These are phyloP conservation scores for Amauroascus niger DNA, from an alignment of 2,329 filamentous ascomycete species.

Conservation along the genomic window DNA sequence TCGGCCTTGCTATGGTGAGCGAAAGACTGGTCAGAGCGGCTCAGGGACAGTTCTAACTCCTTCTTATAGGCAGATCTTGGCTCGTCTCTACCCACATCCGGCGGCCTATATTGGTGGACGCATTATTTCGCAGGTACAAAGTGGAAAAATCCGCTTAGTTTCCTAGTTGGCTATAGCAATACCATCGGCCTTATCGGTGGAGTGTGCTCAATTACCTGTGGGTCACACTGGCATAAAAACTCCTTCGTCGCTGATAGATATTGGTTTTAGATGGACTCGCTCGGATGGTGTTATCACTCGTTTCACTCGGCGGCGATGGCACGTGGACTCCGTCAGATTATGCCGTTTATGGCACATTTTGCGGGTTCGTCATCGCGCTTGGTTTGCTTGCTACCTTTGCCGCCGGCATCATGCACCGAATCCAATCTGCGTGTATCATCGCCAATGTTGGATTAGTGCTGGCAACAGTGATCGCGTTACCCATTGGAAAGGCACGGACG, in stretches of 20 bases:
- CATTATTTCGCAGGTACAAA: conserved; percentile 50
- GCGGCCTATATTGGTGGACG: conserved; percentile 52
- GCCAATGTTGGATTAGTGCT: conserved; percentile 49
- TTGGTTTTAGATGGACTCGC: conserved; percentile 38
- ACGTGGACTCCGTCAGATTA: conserved; percentile 48
- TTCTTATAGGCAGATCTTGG: conserved; percentile 39
- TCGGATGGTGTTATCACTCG: conserved; percentile 50
- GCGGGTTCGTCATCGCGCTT: conserved; percentile 46
- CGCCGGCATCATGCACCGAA: conserved; percentile 49
- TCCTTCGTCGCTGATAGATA: conserved; percentile 9
- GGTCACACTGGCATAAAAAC: conserved; percentile 14
- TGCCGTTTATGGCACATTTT: conserved; percentile 49
- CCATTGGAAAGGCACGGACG: conserved; percentile 37
- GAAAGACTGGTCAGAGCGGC: conserved; percentile 12
- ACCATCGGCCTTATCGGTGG: conserved; percentile 53
- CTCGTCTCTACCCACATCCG: conserved; percentile 49
- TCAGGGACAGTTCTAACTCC: neutral
- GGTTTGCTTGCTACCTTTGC: conserved; percentile 46
- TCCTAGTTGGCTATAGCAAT: conserved; percentile 53
- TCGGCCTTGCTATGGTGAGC: conserved; percentile 50
- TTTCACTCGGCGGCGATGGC: conserved; percentile 49
- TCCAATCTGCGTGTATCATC: conserved; percentile 48
- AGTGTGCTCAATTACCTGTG: conserved; percentile 52
- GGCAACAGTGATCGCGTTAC: conserved; percentile 49
- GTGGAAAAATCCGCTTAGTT: conserved; percentile 49